Conservation (phyloP, 1,284 basidiomycete genomes). For the Naganishia liquefaciens region DNA sequence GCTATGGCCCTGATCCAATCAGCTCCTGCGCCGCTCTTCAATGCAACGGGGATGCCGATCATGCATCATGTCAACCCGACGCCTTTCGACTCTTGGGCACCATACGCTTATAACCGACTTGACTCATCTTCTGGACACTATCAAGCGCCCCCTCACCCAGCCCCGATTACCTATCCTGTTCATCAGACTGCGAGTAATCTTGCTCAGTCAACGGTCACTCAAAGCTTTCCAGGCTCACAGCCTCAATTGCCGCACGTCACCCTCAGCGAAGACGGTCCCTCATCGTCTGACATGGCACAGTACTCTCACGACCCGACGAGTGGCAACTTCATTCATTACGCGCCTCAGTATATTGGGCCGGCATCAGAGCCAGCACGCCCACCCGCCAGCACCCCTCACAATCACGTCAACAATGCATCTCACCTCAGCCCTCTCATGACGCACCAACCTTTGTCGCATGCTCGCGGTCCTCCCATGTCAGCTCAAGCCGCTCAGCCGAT, state of each 20-base stretch:
- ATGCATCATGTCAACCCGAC: not conserved
- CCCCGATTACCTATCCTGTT: not conserved
- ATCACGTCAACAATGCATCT: not conserved
- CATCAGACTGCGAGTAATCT: not conserved
- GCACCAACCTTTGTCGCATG: conserved; percentile 13
- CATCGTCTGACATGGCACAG: conserved; percentile 5
- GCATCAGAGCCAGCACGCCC: not conserved
- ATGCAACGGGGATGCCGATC: not conserved
- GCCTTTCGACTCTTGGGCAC: not conserved
- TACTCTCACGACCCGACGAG: conserved; percentile 1
- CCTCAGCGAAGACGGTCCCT: not conserved
- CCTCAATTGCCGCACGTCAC: not conserved
- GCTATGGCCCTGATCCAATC: conserved; percentile 8
- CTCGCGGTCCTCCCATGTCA: not conserved
- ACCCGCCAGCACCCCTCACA: not conserved
- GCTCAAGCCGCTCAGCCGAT: not conserved
- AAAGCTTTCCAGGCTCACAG: not conserved
- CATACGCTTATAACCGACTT: conserved; percentile 10
- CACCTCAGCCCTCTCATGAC: conserved; percentile 12
- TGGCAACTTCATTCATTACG: not conserved
- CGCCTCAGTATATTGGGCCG: not conserved
- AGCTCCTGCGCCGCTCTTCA: not conserved
- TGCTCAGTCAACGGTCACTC: not conserved
- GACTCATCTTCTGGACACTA: conserved; percentile 4
- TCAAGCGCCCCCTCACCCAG: not conserved